These are phyloP conservation scores for Boletus pseudo-olivaceus DNA, from an alignment of 768 basidiomycete species.

Conservation along the genomic window DNA sequence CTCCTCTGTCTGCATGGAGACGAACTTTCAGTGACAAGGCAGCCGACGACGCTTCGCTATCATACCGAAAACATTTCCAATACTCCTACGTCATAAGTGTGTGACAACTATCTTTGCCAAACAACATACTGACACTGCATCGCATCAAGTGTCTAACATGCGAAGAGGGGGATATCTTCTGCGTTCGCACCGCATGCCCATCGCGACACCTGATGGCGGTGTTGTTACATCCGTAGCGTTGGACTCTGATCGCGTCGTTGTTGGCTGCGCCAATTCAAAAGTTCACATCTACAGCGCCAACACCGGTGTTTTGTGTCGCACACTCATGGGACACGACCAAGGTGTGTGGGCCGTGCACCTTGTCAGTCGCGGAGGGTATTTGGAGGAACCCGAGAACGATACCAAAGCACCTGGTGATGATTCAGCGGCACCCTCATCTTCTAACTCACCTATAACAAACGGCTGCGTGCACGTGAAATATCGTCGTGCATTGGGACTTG, in stretches of 20 bases:
- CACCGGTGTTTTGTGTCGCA: constrained; percentile 72
- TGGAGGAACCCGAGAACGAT: constrained; percentile 22
- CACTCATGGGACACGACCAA: constrained; percentile 76
- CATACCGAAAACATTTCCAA: constrained; percentile 71
- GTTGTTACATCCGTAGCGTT: constrained; percentile 87
- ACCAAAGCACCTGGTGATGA: constrained; percentile 8
- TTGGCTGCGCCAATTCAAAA: constrained; percentile 81
- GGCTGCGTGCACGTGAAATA: constrained; percentile 34
- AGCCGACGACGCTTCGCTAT: constrained; percentile 21
- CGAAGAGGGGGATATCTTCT: constrained; percentile 69
- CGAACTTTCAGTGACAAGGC: constrained; percentile 10
- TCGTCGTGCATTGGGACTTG: constrained; percentile 49
- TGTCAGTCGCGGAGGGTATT: constrained; percentile 61
- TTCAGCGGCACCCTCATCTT: background rate
- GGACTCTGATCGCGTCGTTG: constrained; percentile 79
- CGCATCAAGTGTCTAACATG: constrained; percentile 70
- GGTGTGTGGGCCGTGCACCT: constrained; percentile 95
- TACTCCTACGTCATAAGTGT: constrained; percentile 67
- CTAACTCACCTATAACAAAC: constrained; percentile 12
- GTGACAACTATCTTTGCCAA: constrained; percentile 20
- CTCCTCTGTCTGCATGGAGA: constrained; percentile 24
- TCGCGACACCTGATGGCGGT: constrained; percentile 44
- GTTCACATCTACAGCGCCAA: constrained; percentile 82
- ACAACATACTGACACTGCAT: constrained; percentile 2
- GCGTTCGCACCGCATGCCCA: constrained; percentile 54